Evolutionary conservation across 2,329 filamentous ascomycete genomes (phyloP), one percentile per base, ranked within the genome.

Genomic region (Aspergillus sp.): DNA sequence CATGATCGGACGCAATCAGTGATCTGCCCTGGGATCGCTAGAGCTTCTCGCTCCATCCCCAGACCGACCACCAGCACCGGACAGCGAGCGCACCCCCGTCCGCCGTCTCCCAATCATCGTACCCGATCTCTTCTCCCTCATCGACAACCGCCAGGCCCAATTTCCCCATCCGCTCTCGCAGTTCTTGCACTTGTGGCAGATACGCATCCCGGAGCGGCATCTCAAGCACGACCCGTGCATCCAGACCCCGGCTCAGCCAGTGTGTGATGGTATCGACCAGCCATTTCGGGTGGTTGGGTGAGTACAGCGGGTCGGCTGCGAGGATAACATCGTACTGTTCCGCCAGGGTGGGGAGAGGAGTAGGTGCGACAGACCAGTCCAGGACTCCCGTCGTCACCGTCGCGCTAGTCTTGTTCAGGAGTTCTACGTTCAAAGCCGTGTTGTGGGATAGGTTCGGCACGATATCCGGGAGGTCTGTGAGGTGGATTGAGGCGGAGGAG

Each of bases 391-490:
- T 83, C 0, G 79, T 79, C 20, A 86, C 75, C 1, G 69, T 76
- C 1, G 86, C 87, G 1, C 81, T 81, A 11, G 78, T 74, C 3
- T 67, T 70, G 43, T 77, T 70, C 3, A 93, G 75, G 3, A 82
- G 68, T 0, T 75, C 69, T 2, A 71, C 69, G 61, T 96, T 96
- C 33, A 78, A 73, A 4, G 79, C 75, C 0, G 85, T 81, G 62
- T 97, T 99, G 60, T 82, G 78, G n/a, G 79, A 73, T 4, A 97
- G 79, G 59, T 97, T 97, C 0, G 85, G 78, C 45, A 93, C 80
- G 61, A 97, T 96, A n/a, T 81, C 81, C 0, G 89, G 87, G 24
- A 97, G 75, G 67, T 97, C 94, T 33, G 89, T 96, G 48, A 96
- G 77, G 9, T 87, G 74, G 4, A 95, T 87, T 16, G 81, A 74